Conservation (phyloP, 2,329 filamentous ascomycete species). For the Periglandula ipomoeae region DNA sequence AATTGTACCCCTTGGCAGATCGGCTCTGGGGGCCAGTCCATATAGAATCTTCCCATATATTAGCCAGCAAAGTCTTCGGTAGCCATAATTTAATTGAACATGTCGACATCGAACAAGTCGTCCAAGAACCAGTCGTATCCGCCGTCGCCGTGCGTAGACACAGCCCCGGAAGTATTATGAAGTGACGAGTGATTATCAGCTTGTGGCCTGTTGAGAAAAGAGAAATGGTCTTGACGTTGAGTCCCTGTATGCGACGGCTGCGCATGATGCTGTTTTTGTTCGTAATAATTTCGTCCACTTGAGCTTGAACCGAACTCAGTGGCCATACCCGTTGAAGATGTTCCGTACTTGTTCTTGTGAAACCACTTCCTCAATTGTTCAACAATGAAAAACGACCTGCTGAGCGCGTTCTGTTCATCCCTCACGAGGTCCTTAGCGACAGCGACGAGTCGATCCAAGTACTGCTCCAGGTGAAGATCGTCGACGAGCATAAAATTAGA, state of each 20-base stretch:
- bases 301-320: neutral
- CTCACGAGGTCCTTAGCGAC: conserved; percentile 2
- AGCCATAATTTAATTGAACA: neutral
- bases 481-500: neutral
- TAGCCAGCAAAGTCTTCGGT: no score
- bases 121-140: conserved; percentile 1
- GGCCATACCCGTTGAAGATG: neutral
- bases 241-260: no score
- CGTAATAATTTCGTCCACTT: neutral
- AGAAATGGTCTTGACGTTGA: neutral
- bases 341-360: neutral
- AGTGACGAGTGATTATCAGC: neutral
- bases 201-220: no score
- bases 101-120: neutral
- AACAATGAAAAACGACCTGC: conserved; percentile 2
- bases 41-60: no score
- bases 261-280: neutral
- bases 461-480: conserved; percentile 3
- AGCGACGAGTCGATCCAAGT: conserved; percentile 1
- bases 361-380: conserved; percentile 6
- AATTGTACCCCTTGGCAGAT: neutral
- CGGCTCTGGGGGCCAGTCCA: no score
- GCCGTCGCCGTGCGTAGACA: neutral
- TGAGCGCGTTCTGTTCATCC: neutral
- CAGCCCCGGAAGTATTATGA: neutral